Percentiles rank a stretch among this genome's conserved stretches.
These are phyloP conservation scores for Vitis riparia DNA, from an alignment of 164 flowering plant species.

Conservation along the genomic window DNA sequence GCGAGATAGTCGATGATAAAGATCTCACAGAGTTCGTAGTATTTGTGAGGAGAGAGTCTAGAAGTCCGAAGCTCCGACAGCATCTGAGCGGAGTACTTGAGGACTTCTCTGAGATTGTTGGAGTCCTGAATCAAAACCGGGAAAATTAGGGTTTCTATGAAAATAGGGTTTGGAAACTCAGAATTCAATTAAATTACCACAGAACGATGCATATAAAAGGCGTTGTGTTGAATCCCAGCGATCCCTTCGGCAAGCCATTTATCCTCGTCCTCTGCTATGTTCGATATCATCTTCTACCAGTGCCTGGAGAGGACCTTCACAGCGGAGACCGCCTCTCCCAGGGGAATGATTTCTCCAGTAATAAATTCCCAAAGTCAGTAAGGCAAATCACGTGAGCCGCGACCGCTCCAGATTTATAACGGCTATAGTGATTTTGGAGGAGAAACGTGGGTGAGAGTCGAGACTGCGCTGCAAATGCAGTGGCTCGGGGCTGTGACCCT, in stretches of 20 bases:
- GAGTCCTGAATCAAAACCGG: slow-evolving; percentile 58
- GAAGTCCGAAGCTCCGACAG: slow-evolving; percentile 99
- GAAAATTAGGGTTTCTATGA: not conserved
- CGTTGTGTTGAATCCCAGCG: slow-evolving; percentile 94
- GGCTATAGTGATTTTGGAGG: too few relatives aligned
- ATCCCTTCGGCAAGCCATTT: slow-evolving; percentile 98
- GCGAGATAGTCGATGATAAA: not conserved
- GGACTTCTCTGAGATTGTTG: slow-evolving; percentile 87
- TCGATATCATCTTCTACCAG: too few relatives aligned
- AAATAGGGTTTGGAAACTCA: slow-evolving; percentile 30
- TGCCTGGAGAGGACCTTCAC: too few relatives aligned
- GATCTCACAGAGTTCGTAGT: slow-evolving; percentile 83
- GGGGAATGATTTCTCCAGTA: too few relatives aligned
- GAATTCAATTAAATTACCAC: slow-evolving; percentile 43
- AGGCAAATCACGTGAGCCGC: too few relatives aligned
- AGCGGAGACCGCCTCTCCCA: too few relatives aligned
- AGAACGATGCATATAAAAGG: slow-evolving; percentile 95
- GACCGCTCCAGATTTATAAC: too few relatives aligned
- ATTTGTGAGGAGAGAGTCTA: slow-evolving; percentile 93
- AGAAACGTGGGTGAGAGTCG: too few relatives aligned
- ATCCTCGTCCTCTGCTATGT: slow-evolving; percentile 74
- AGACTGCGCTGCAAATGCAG: too few relatives aligned
- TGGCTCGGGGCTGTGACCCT: too few relatives aligned
- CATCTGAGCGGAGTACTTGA: slow-evolving; percentile 97
- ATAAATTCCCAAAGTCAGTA: too few relatives aligned